phyloP scores from a whole-genome alignment of 768 basidiomycete genomes.

The Bullera alba region DNA sequence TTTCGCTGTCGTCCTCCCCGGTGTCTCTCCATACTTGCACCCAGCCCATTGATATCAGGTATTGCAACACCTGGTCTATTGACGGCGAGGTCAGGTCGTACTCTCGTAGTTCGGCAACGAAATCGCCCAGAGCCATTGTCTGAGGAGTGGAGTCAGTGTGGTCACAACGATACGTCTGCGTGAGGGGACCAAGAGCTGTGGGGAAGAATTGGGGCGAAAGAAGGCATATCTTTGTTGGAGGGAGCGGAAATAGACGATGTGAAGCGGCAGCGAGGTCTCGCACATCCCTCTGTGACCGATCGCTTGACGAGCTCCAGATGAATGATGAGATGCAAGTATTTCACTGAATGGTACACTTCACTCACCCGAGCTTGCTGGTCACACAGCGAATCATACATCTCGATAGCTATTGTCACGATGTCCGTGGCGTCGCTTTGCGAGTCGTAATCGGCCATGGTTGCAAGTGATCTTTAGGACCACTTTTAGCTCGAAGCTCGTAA shows the following conservation, averaged over 20 bases:
- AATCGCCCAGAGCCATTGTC: neutral
- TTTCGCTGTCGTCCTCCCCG: neutral
- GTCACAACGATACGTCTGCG: no score
- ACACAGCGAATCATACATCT: neutral
- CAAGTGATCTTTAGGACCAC: no score
- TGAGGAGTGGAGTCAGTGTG: no score
- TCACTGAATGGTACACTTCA: no score
- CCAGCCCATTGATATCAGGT: neutral
- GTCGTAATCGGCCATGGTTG: no score
- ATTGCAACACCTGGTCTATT: neutral
- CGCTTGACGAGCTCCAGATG: neutral
- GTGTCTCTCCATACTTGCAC: neutral
- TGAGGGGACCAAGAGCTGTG: neutral
- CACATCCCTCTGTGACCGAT: no score
- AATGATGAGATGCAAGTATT: neutral
- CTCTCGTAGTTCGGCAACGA: neutral
- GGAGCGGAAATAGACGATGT: neutral
- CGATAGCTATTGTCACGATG: neutral
- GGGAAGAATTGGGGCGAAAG: neutral
- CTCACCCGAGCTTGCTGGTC: neutral
- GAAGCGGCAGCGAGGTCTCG: neutral
- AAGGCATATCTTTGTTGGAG: neutral
- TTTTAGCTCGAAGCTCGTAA: no score
- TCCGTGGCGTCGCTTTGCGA: no score
- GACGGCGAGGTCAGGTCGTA: neutral